Base-by-base conservation (phyloP, 345 rosid species). In the Luvunga scandens region DNA sequence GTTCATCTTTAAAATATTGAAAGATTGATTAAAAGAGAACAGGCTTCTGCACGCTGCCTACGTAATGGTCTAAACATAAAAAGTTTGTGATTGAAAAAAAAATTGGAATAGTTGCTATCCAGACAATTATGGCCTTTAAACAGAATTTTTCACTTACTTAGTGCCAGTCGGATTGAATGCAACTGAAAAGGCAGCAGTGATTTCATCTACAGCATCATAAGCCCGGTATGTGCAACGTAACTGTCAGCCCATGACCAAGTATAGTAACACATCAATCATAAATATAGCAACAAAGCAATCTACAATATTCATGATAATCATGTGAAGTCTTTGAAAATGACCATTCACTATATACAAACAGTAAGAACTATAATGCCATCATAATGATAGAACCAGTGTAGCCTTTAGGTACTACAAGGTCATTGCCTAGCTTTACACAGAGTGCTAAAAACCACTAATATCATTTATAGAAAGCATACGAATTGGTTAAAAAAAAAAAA, bases 191-290 rank as follows among this genome's bases (percentile, higher is more conserved):
- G 98, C 98, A 78, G 99, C 97, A 77, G 94, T 90, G 48, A 96
- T 94, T 85, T 96, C 99, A 85, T 96, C 98, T 83, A 92, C 87
- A 31, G 94, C 92, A 92, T 96, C 97, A 85, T 92, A 96, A 66
- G 99, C 99, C 65, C 98, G 92, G 75, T 96, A 96, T 2, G 99
- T 92, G 80, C 98, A 94, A 25, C 98, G 97, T 69, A 96, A 85
- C 99, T 96, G 53, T 59, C 34, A 82, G 65, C 39, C 59, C 34
- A 62, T 19, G 13, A 63, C 66, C 67, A 81, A 24, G 79, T 53
- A 53, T 36, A 42, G 24, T 69, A 4, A 62, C 69, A 75, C 16
- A 77, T 42, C 80, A 48, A 69, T 77, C 30, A 63, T 12, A 63
- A 75, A 69, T 22, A 28, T 30, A 71, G 57, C 33, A 59, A 59